These are phyloP conservation scores for Elsinoe batatas DNA, from an alignment of 2,329 filamentous ascomycete species.

Conservation along the genomic window DNA sequence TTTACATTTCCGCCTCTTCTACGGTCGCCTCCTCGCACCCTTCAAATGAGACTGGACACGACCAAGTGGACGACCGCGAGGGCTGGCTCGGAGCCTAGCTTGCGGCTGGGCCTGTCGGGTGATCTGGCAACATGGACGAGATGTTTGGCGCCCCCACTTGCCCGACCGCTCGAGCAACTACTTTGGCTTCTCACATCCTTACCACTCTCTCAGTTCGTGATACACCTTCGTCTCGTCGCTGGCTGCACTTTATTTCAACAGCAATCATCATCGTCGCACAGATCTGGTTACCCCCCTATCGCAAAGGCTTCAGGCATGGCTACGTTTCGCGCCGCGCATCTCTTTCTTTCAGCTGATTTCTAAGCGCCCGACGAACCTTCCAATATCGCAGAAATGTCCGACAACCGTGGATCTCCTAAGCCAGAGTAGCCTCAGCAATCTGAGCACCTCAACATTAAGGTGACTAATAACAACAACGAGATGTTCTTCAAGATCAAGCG, in stretches of 20 bases:
- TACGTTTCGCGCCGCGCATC: neutral
- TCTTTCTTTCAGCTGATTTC: neutral
- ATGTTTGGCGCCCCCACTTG: no score
- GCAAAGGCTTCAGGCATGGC: neutral
- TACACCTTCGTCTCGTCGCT: neutral
- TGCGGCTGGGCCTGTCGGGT: no score
- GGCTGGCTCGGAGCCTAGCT: no score
- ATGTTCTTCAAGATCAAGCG: slow-evolving; percentile 99
- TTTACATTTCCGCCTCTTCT: no score
- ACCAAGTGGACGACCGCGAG: no score
- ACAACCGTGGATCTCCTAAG: slow-evolving; percentile 30
- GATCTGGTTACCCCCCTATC: neutral
- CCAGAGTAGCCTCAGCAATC: slow-evolving; percentile 40
- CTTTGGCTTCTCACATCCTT: neutral
- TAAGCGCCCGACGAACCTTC: neutral
- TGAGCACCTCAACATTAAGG: slow-evolving; percentile 98
- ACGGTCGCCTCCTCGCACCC: no score
- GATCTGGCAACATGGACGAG: no score
- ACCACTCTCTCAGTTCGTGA: slow-evolving; percentile 11
- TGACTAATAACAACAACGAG: slow-evolving; percentile 98
- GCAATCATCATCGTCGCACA: neutral
- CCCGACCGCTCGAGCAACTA: no score
- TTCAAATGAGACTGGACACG: no score
- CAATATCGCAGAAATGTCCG: slow-evolving; percentile 45
- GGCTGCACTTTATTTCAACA: neutral